These are phyloP conservation scores for Chiua virens DNA, from an alignment of 768 basidiomycete species.

Conservation along the genomic window DNA sequence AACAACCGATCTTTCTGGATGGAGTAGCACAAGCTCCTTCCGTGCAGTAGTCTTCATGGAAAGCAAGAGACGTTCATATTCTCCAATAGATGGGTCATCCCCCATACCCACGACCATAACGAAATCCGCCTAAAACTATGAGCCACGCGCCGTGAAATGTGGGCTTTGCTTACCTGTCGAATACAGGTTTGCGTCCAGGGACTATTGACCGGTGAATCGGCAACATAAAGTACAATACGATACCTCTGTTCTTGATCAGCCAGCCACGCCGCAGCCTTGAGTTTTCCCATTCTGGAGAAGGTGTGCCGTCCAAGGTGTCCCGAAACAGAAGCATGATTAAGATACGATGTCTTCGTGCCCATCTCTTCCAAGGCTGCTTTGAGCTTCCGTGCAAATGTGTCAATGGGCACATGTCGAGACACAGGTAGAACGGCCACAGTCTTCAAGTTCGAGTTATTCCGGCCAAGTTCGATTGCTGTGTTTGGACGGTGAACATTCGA, in stretches of 20 bases:
- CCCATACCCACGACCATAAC: conserved; percentile 94
- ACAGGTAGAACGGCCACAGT: conserved; percentile 92
- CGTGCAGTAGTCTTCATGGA: conserved; percentile 98
- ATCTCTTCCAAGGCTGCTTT: conserved; percentile 87
- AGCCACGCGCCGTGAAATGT: conserved; percentile 4
- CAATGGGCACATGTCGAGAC: conserved; percentile 84
- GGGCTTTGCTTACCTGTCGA: conserved; percentile 61
- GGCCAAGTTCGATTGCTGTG: conserved; percentile 58
- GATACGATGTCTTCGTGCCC: conserved; percentile 88
- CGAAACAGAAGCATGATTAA: conserved; percentile 93
- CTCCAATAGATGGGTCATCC: conserved; percentile 86
- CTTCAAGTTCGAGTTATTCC: conserved; percentile 86
- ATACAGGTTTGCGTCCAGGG: conserved; percentile 99
- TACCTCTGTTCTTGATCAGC: conserved; percentile 95
- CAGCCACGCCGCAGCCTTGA: conserved; percentile 90
- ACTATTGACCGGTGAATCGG: conserved; percentile 90
- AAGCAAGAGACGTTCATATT: conserved; percentile 90
- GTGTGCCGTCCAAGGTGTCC: conserved; percentile 92
- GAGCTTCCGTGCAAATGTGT: conserved; percentile 86
- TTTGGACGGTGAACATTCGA: conserved; percentile 51
- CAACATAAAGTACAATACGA: conserved; percentile 92
- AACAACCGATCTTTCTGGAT: conserved; percentile 84
- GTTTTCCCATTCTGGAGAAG: conserved; percentile 94
- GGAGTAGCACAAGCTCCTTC: conserved; percentile 92
- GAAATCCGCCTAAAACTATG: conserved; percentile 69